These are phyloP conservation scores for Elongisporangium prolatum DNA, from an alignment of 352 stramenopile genomes.

Conservation along the genomic window DNA sequence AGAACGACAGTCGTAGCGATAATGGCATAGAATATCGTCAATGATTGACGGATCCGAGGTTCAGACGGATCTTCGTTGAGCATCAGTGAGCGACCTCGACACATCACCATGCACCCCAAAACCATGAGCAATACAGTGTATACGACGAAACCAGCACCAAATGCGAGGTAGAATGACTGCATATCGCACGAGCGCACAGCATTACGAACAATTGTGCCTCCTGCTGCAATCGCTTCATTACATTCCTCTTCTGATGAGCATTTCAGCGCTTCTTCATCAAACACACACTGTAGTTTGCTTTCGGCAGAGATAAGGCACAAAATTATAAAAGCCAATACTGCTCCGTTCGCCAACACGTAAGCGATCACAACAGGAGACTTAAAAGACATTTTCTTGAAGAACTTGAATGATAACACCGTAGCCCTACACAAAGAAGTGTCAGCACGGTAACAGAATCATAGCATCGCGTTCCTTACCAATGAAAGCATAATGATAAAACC, in stretches of 20 bases:
- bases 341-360: conserved; percentile 60
- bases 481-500: conserved; percentile 86
- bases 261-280: conserved; percentile 47
- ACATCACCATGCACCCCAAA: conserved; percentile 86
- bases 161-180: conserved; percentile 75
- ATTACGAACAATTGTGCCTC: conserved; percentile 62
- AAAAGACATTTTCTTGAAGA: conserved; percentile 83
- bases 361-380: conserved; percentile 74
- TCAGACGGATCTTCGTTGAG: conserved; percentile 83
- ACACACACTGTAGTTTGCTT: conserved; percentile 69
- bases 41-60: conserved; percentile 72
- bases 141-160: conserved; percentile 74
- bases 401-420: conserved; percentile 80
- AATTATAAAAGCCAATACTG: conserved; percentile 67
- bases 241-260: conserved; percentile 59
- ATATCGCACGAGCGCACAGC: conserved; percentile 70
- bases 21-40: conserved; percentile 88
- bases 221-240: conserved; percentile 46
- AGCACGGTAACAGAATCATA: conserved; percentile 3
- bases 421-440: conserved; percentile 9
- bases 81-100: conserved; percentile 76
- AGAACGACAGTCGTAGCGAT: conserved; percentile 84
- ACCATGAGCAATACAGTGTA: conserved; percentile 85
- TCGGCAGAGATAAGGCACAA: conserved; percentile 44
- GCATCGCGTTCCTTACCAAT: conserved; percentile 27